These are phyloP conservation scores for Fusarium sp. DNA, from an alignment of 2,329 filamentous ascomycete species.

Conservation along the genomic window DNA sequence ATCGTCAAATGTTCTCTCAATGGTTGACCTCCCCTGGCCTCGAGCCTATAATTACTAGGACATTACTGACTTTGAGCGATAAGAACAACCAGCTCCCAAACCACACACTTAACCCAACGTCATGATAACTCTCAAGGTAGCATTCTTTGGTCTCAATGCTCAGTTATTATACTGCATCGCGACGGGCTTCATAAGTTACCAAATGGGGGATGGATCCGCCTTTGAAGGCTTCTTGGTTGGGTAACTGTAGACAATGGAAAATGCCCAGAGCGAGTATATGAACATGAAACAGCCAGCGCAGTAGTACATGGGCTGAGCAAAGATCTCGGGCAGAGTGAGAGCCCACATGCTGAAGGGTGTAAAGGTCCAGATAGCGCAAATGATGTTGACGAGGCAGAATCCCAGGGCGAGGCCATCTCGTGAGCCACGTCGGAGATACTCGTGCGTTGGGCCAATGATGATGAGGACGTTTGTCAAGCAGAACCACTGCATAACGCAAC, in stretches of 20 bases:
- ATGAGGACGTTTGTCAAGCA: constrained; percentile 13
- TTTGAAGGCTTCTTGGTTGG: background rate
- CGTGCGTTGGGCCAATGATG: constrained; percentile 1
- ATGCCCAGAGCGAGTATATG: background rate
- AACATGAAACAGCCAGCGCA: background rate
- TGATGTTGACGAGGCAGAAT: constrained; percentile 9
- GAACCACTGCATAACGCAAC: constrained; percentile 3
- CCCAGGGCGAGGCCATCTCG: constrained; percentile 1
- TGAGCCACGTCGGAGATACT: constrained; percentile 4
- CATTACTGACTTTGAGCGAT: background rate
- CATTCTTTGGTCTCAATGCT: background rate
- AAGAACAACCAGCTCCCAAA: background rate
- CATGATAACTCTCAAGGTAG: constrained; percentile 37
- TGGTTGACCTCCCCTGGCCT: too few relatives aligned
- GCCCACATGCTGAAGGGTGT: constrained; percentile 10
- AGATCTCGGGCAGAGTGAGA: constrained; percentile 1
- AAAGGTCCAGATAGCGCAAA: constrained; percentile 6
- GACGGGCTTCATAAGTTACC: background rate
- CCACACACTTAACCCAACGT: background rate
- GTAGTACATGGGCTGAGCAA: background rate
- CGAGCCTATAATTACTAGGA: background rate
- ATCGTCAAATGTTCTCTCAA: background rate
- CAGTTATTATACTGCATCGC: background rate
- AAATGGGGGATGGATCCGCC: background rate
- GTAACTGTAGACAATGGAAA: background rate